phyloP scores from a whole-genome alignment of 2,329 filamentous ascomycete species.

The Fusarium mexicanum region DNA sequence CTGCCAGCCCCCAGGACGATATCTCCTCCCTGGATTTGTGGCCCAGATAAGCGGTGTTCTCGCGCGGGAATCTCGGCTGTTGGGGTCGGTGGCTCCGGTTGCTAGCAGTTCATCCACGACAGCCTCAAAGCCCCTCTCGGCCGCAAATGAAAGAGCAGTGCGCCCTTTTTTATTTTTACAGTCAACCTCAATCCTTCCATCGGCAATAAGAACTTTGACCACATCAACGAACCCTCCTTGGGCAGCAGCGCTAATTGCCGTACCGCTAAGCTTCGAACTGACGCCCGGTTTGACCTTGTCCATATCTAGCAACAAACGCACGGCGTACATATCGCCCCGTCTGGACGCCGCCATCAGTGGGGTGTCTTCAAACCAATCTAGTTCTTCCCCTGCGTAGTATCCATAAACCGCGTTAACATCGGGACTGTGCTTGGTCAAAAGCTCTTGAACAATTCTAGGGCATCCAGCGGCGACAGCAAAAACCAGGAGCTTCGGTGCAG shows the following conservation, averaged over 20 bases:
- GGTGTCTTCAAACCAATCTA: too few species aligned
- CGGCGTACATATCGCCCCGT: too few species aligned
- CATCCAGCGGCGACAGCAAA: background rate
- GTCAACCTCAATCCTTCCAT: background rate
- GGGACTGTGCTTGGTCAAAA: accelerated
- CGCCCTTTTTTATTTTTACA: accelerated
- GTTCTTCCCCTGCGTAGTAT: too few species aligned
- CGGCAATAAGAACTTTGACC: too few species aligned
- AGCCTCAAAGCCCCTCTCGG: accelerated
- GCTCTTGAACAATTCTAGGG: accelerated
- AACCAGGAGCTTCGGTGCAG: background rate
- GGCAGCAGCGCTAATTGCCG: too few species aligned
- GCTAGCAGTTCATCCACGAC: background rate
- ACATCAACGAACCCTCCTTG: too few species aligned
- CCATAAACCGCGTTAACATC: too few species aligned
- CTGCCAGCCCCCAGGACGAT: accelerated
- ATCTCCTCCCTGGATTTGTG: accelerated
- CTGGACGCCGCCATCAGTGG: too few species aligned
- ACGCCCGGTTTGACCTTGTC: too few species aligned
- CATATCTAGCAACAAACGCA: too few species aligned
- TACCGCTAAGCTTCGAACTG: too few species aligned
- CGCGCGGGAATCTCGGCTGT: accelerated
- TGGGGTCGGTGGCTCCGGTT: background rate
- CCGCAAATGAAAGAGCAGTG: background rate
- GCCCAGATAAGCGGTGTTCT: background rate